Evolutionary conservation across 2,329 filamentous ascomycete genomes (phyloP).

Genomic region (Celoporthe dispersa): DNA sequence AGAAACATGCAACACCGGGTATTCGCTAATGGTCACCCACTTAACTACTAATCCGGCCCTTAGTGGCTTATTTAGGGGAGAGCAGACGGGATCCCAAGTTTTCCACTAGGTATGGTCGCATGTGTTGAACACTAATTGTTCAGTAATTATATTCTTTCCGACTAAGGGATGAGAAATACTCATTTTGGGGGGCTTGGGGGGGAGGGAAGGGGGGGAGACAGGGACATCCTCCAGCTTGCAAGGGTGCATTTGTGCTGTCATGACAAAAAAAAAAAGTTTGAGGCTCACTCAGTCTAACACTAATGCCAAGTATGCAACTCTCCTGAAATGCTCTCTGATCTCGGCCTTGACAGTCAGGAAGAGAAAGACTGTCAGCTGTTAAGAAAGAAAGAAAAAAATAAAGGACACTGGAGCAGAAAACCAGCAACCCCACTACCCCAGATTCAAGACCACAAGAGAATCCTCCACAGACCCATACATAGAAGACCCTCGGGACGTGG

Average conservation of each 20-base stretch:
- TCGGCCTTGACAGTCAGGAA: background rate
- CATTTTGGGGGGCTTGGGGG: background rate
- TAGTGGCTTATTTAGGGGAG: background rate
- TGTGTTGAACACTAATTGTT: background rate
- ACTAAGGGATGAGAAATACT: background rate
- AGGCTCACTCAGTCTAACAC: background rate
- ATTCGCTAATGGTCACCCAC: background rate
- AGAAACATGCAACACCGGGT: background rate
- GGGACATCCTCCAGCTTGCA: background rate
- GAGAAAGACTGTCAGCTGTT: constrained; percentile 1
- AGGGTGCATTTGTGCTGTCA: background rate
- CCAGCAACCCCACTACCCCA: background rate
- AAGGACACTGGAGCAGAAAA: background rate
- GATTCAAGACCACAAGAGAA: background rate
- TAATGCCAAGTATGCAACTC: background rate
- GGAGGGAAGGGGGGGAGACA: background rate
- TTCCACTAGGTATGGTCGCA: background rate
- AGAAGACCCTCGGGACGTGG: constrained; percentile 11
- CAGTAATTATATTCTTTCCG: background rate
- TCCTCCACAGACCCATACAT: background rate
- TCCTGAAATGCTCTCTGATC: background rate
- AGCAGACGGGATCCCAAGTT: background rate
- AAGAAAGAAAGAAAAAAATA: too few species aligned
- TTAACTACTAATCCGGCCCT: background rate
- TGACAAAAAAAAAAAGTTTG: background rate